phyloP scores from a whole-genome alignment of 495 filamentous ascomycete genomes.

The Penicillium fimorum region DNA sequence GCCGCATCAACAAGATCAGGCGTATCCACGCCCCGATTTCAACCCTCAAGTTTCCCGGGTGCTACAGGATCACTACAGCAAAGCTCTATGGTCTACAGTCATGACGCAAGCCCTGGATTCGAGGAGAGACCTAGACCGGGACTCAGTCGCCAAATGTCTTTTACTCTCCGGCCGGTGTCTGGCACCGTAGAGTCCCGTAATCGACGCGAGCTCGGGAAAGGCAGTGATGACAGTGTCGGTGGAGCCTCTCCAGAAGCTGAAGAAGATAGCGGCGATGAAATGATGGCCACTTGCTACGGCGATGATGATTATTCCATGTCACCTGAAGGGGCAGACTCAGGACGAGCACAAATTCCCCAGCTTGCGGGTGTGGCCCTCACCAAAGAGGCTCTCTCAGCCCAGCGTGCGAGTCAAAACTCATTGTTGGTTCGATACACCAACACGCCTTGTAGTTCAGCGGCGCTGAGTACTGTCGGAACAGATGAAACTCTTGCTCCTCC shows the following conservation, averaged over 20 bases:
- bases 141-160: slow-evolving; percentile 39
- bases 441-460: slow-evolving; percentile 22
- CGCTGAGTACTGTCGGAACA: slow-evolving; percentile 41
- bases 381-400: slow-evolving; percentile 21
- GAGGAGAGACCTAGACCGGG: slow-evolving; percentile 38
- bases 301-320: slow-evolving; percentile 45
- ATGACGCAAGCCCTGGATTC: slow-evolving; percentile 39
- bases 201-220: slow-evolving; percentile 33
- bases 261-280: slow-evolving; percentile 47
- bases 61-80: slow-evolving; percentile 40
- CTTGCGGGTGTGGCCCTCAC: slow-evolving; percentile 17
- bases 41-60: slow-evolving; percentile 46
- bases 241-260: slow-evolving; percentile 30
- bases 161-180: slow-evolving; percentile 40
- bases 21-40: slow-evolving; percentile 49
- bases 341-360: slow-evolving; percentile 21
- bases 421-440: slow-evolving; percentile 19
- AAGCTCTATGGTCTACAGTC: slow-evolving; percentile 49
- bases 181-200: slow-evolving; percentile 37
- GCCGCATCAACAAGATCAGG: slow-evolving; percentile 32
- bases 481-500: slow-evolving; percentile 41
- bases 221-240: slow-evolving; percentile 32
- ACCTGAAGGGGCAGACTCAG: slow-evolving; percentile 36
- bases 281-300: slow-evolving; percentile 43
- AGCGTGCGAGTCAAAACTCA: slow-evolving; percentile 34